phyloP scores from a whole-genome alignment of 176 grass and related monocot genomes.

The Dactylis glomerata region DNA sequence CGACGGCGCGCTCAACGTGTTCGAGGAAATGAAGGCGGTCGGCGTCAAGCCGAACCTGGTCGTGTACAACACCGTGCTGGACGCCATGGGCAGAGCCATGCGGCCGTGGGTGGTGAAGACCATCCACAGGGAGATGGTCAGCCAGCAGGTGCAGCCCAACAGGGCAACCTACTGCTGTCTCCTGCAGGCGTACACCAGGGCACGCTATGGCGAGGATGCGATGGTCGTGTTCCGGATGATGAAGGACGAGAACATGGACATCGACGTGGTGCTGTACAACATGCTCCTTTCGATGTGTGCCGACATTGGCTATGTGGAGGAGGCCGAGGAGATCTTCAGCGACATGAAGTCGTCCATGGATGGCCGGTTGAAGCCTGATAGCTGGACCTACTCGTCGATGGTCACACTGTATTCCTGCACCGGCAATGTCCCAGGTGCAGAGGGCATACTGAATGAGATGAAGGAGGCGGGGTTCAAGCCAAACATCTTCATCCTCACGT shows the following conservation, averaged over 20 bases:
- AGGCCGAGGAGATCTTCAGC: constrained; percentile 70
- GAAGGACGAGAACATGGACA: constrained; percentile 49
- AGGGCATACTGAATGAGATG: constrained; percentile 78
- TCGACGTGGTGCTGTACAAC: constrained; percentile 59
- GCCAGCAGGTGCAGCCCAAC: constrained; percentile 40
- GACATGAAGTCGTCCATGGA: constrained; percentile 69
- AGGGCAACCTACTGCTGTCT: constrained; percentile 60
- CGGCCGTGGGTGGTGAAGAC: constrained; percentile 94
- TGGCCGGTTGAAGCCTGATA: constrained; percentile 55
- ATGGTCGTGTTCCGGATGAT: constrained; percentile 55
- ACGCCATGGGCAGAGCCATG: constrained; percentile 73
- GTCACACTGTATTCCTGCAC: constrained; percentile 80
- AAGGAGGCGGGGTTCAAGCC: constrained; percentile 54
- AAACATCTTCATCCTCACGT: constrained; percentile 85
- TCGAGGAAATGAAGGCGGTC: constrained; percentile 85
- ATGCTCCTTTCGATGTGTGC: constrained; percentile 90
- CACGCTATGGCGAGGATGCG: constrained; percentile 76
- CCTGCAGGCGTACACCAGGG: constrained; percentile 76
- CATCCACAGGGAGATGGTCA: constrained; percentile 71
- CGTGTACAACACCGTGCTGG: constrained; percentile 79
- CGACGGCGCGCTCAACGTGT: constrained; percentile 79
- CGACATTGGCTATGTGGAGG: constrained; percentile 69
- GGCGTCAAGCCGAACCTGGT: constrained; percentile 72
- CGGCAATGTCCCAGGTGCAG: constrained; percentile 53
- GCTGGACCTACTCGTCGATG: constrained; percentile 85